phyloP scores from a whole-genome alignment of 345 rosid genomes.

The Microcos paniculata region DNA sequence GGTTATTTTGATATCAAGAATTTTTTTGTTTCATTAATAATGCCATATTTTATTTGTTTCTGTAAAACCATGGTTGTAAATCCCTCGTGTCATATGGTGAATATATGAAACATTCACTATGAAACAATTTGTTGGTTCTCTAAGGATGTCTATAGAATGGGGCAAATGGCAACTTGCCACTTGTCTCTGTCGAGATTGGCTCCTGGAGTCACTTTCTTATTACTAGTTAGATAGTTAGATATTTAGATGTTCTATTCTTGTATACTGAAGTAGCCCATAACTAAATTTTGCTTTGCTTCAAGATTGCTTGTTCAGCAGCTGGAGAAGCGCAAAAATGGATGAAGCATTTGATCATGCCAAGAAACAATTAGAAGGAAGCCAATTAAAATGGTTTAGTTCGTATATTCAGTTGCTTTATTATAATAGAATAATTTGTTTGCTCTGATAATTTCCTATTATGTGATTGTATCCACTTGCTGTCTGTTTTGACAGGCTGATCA shows the following conservation, averaged over 20 bases:
- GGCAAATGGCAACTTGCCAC: background rate
- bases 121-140: slow-evolving; percentile 8
- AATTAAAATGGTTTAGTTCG: background rate
- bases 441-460: background rate
- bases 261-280: background rate
- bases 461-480: background rate
- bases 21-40: background rate
- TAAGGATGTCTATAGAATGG: background rate
- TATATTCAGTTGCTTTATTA: slow-evolving; percentile 2
- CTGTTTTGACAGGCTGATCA: slow-evolving; percentile 68
- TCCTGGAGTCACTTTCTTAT: background rate
- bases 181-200: background rate
- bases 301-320: slow-evolving; percentile 94
- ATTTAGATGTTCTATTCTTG: background rate
- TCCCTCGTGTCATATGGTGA: background rate
- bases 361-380: slow-evolving; percentile 70
- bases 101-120: background rate
- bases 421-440: background rate
- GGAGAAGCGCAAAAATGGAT: slow-evolving; percentile 89
- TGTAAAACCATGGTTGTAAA: background rate
- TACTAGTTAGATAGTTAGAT: too few relatives aligned
- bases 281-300: slow-evolving; percentile 26
- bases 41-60: background rate
- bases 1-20: background rate
- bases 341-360: slow-evolving; percentile 94